Conservation (phyloP, 768 basidiomycete genomes). For the Clathrus columnatus region DNA sequence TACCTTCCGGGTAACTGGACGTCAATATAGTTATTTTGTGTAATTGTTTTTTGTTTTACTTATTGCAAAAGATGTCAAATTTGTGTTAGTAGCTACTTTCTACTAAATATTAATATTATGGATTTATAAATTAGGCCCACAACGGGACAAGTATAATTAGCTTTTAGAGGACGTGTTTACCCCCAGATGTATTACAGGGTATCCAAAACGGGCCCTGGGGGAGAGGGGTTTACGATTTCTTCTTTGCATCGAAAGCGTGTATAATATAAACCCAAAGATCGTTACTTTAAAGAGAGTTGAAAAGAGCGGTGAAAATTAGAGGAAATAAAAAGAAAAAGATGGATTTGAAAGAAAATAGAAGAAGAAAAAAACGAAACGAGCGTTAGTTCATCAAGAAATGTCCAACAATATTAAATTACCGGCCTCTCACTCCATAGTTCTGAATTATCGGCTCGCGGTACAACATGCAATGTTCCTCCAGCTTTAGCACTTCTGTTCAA, state of each 20-base stretch:
- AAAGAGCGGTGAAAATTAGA: not conserved
- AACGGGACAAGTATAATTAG: too few species aligned
- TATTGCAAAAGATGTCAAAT: too few species aligned
- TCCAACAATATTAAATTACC: not conserved
- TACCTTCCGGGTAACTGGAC: too few species aligned
- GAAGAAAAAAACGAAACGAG: not conserved
- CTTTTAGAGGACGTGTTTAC: too few species aligned
- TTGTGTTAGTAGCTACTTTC: too few species aligned
- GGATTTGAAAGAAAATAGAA: not conserved
- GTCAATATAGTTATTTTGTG: too few species aligned
- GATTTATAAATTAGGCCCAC: too few species aligned
- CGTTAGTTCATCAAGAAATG: not conserved
- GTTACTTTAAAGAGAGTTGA: not conserved
- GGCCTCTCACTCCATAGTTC: conserved; percentile 7
- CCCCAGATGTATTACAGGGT: too few species aligned
- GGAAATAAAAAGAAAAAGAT: not conserved
- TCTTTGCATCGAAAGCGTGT: not conserved
- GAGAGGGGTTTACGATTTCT: too few species aligned
- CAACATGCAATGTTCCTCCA: conserved; percentile 65
- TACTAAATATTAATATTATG: too few species aligned
- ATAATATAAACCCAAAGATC: not conserved
- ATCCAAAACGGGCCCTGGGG: too few species aligned
- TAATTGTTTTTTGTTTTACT: too few species aligned
- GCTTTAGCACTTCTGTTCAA: conserved; percentile 57
- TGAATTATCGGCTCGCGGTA: conserved; percentile 9